phyloP scores from a whole-genome alignment of 2,329 filamentous ascomycete genomes.

The Colletotrichum sp. region DNA sequence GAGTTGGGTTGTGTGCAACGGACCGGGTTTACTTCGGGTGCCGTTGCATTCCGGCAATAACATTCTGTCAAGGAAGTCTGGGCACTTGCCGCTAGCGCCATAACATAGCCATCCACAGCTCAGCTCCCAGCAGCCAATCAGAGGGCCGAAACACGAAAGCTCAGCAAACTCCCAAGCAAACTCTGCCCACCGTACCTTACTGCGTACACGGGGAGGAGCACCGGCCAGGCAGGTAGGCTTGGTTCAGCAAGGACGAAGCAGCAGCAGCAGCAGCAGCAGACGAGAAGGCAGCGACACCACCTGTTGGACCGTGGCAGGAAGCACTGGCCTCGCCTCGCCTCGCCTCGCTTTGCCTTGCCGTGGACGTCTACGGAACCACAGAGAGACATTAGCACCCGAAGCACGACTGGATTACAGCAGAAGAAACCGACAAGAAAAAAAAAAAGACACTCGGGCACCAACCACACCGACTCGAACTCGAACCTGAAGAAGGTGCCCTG shows the following conservation, averaged over 20 bases:
- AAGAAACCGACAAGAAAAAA: neutral
- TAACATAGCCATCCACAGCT: constrained; percentile 21
- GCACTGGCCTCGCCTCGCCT: neutral
- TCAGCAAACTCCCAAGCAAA: constrained; percentile 12
- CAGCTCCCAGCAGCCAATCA: constrained; percentile 10
- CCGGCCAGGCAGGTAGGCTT: neutral
- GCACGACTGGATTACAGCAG: neutral
- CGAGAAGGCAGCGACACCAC: neutral
- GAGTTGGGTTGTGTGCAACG: neutral
- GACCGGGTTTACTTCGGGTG: constrained; percentile 18
- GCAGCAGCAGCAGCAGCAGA: neutral
- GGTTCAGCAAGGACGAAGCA: neutral
- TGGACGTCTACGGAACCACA: constrained; percentile 1
- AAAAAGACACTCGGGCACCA: neutral
- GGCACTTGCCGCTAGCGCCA: constrained; percentile 18
- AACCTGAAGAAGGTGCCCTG: neutral
- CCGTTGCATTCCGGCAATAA: constrained; percentile 18
- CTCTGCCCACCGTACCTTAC: neutral
- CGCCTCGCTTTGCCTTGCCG: neutral
- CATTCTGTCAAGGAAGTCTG: constrained; percentile 12
- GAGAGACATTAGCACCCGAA: neutral
- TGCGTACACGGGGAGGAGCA: neutral
- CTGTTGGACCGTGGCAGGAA: neutral
- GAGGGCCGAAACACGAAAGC: neutral
- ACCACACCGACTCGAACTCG: neutral